These are phyloP conservation scores for Pulveroboletus sp. DNA, from an alignment of 768 basidiomycete genomes.

Conservation along the genomic window DNA sequence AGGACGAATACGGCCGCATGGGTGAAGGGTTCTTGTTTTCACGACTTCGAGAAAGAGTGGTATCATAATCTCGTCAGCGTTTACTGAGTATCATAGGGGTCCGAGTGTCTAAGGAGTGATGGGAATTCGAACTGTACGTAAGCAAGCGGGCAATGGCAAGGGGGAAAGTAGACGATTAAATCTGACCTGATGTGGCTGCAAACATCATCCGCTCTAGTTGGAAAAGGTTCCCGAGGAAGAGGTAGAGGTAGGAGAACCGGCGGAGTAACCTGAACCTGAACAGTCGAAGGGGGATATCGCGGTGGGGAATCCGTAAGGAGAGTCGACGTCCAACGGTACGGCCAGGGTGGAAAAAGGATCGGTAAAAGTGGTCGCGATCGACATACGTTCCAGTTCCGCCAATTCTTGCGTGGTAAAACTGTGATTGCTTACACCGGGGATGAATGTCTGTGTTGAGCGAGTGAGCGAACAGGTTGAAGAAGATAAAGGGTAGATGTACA, in stretches of 20 bases:
- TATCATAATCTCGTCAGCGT: not conserved
- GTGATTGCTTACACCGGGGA: not conserved
- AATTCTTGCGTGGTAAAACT: conserved; percentile 10
- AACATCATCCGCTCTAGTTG: not conserved
- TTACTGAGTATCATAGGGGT: too few relatives aligned
- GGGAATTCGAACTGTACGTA: not conserved
- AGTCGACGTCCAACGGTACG: not conserved
- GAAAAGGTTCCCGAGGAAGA: conserved; percentile 8
- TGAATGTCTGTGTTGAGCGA: not conserved
- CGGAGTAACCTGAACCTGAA: conserved; percentile 6
- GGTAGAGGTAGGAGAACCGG: conserved; percentile 10
- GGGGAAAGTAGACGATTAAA: not conserved
- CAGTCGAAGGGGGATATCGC: conserved; percentile 22
- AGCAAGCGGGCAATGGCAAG: not conserved
- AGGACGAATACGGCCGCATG: not conserved
- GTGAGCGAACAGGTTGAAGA: not conserved
- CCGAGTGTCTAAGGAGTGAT: too few relatives aligned
- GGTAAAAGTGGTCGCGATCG: conserved; percentile 18
- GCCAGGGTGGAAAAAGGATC: conserved; percentile 21
- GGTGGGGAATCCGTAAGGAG: not conserved
- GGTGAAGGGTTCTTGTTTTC: conserved; percentile 1
- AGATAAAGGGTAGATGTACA: conserved; percentile 7
- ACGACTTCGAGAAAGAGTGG: not conserved
- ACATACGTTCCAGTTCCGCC: conserved; percentile 17
- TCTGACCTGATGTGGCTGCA: conserved; percentile 1